Evolutionary conservation across 345 rosid genomes (phyloP).

Genomic region (Hibiscus mutabilis): DNA sequence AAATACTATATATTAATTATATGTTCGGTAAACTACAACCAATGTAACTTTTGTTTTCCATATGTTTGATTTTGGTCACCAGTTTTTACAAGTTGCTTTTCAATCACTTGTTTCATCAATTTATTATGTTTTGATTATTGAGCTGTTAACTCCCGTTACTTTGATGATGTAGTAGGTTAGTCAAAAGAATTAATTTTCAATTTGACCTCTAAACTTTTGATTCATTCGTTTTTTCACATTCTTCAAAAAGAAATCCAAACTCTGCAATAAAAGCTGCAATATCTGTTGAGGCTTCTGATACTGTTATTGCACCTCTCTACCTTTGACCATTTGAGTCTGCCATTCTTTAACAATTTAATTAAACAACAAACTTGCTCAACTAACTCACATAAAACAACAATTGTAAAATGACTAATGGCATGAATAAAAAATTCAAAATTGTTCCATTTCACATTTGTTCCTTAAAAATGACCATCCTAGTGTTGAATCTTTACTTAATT

Average conservation of each 20-base stretch:
- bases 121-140: too few relatives aligned
- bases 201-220: too few relatives aligned
- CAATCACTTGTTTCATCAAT: too few relatives aligned
- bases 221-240: too few relatives aligned
- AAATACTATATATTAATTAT: too few relatives aligned
- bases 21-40: too few relatives aligned
- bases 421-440: neutral
- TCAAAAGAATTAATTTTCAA: too few relatives aligned
- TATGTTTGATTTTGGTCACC: too few relatives aligned
- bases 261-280: constrained; percentile 42
- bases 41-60: too few relatives aligned
- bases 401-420: neutral
- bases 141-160: too few relatives aligned
- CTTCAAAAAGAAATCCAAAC: neutral
- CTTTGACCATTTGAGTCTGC: constrained; percentile 42
- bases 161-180: too few relatives aligned
- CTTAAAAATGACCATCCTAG: neutral
- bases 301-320: constrained; percentile 28
- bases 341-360: constrained; percentile 13
- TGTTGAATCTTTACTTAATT: neutral
- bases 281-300: constrained; percentile 42
- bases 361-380: constrained; percentile 8
- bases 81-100: too few relatives aligned
- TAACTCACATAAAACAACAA: neutral
- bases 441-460: neutral